Conservation (phyloP, 176 grass and related monocot genomes). For the Zoysia japonica region DNA sequence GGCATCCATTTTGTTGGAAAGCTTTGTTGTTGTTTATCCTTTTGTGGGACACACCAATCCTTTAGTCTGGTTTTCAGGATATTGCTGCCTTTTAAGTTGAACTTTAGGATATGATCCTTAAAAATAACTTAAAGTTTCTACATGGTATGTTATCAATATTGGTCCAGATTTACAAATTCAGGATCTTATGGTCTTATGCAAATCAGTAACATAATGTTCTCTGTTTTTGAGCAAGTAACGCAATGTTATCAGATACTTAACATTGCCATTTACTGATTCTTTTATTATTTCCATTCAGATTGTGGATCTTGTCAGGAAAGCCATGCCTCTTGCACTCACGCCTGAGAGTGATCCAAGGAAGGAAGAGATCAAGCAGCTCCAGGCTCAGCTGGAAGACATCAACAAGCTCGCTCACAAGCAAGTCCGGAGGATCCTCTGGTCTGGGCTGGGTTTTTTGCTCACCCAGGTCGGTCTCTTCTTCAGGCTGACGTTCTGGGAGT, state of each 20-base stretch:
- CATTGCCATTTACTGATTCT: neutral
- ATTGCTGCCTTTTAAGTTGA: neutral
- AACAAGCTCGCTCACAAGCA: slow-evolving; percentile 88
- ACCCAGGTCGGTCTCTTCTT: slow-evolving; percentile 85
- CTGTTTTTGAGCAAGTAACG: neutral
- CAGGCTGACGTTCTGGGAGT: slow-evolving; percentile 97
- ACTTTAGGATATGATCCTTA: neutral
- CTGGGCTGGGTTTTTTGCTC: slow-evolving; percentile 73
- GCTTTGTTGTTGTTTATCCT: neutral
- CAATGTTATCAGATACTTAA: slow-evolving; percentile 11
- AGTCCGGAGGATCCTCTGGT: slow-evolving; percentile 84
- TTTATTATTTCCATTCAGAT: slow-evolving; percentile 50
- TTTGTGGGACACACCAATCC: neutral
- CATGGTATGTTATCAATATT: neutral
- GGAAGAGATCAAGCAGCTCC: slow-evolving; percentile 79
- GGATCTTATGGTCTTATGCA: neutral
- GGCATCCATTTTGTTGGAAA: neutral
- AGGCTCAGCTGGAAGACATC: slow-evolving; percentile 72
- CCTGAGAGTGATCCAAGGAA: slow-evolving; percentile 72
- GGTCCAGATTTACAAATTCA: neutral
- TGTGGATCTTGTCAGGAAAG: slow-evolving; percentile 81
- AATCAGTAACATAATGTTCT: slow-evolving; percentile 1
- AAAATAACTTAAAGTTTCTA: neutral
- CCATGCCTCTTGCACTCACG: slow-evolving; percentile 70
- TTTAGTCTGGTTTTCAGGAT: neutral